Percentiles rank a stretch among this genome's conserved stretches.
Conservation (phyloP, 768 basidiomycete genomes). For the Lyophyllum decastes region DNA sequence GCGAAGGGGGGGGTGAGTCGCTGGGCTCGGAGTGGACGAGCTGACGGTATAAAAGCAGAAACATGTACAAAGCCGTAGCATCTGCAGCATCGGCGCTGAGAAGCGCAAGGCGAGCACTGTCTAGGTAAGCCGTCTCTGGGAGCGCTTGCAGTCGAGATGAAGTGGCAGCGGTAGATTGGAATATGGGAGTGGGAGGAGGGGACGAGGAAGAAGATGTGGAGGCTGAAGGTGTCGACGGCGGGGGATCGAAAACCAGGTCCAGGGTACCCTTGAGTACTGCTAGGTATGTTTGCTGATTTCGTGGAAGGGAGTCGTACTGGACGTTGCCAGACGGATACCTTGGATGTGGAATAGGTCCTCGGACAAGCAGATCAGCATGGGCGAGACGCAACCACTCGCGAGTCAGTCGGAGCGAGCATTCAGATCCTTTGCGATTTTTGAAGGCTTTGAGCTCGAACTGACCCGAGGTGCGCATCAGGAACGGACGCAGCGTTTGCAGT, state of each 20-base stretch:
- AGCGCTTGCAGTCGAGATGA: constrained; percentile 43
- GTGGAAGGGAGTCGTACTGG: constrained; percentile 45
- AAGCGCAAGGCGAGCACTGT: constrained; percentile 64
- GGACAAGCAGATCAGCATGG: constrained; percentile 43
- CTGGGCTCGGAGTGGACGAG: constrained; percentile 54
- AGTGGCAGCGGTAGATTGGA: constrained; percentile 22
- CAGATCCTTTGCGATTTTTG: constrained; percentile 52
- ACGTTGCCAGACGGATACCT: constrained; percentile 41
- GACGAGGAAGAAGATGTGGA: constrained; percentile 27
- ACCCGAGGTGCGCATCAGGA: constrained; percentile 76
- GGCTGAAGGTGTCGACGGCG: constrained; percentile 32
- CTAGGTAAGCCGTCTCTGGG: constrained; percentile 84
- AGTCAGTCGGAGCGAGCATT: constrained; percentile 52
- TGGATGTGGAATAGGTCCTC: constrained; percentile 44
- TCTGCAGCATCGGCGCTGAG: constrained; percentile 77
- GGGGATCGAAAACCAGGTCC: constrained; percentile 65
- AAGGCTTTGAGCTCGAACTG: constrained; percentile 81
- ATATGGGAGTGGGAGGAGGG: constrained; percentile 31
- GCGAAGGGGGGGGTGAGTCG: constrained; percentile 25
- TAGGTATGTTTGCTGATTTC: constrained; percentile 57
- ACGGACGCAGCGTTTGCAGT: constrained; percentile 89
- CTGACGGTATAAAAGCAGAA: constrained; percentile 79
- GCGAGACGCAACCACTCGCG: constrained; percentile 67
- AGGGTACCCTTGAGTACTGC: constrained; percentile 59
- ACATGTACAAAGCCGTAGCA: constrained; percentile 74